Base-by-base conservation (phyloP, 306 rosid species). In the Gleditsia sinensis region DNA sequence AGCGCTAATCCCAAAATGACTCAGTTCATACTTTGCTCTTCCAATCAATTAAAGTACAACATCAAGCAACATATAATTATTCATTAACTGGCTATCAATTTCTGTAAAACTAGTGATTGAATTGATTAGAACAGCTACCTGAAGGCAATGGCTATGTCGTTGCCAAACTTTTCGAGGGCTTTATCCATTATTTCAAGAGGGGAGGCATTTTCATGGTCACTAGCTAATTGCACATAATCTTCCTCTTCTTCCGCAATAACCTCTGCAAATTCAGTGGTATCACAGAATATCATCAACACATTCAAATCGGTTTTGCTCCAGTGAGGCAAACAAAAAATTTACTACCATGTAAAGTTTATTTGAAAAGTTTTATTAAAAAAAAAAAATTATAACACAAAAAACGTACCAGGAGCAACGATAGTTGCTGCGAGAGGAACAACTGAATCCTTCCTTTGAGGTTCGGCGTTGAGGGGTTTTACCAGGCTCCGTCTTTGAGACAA, bases 91-190 rank as follows among this genome's bases (percentile, higher is more conserved):
- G 34, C 11, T 4, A 32, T 19, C 55, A 66, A 61, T 45, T 46
- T 43, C 2, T 9, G 14, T 8, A 7, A 50, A 21, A 30, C 6
- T 14, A 20, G 58, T 16, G 37, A 39, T 28, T 25, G 21, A 67
- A 19, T 24, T 39, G 23, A 9, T 21, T 39, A 30, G 27, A 71
- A 72, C 32, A 60, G 16, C 53, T 56, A 90, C 99, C 97, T 94
- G 87, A 92, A 94, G 32, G 97, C 99, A 84, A 94, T 92, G 24
- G 97, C 97, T 48, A 94, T 88, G 68, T 90, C 95, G 17, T 82
- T 73, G 62, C 99, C 99, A 39, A 94, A 92, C 69, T 82, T 86
- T 82, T 88, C 96, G 0, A 94, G 88, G 16, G 97, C 99, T 72
- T 68, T 88, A 11, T 92, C 96, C 84, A 94, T 92, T 25, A 94